Conservation (phyloP, 495 filamentous ascomycete species). For the Tuber melanosporum region DNA sequence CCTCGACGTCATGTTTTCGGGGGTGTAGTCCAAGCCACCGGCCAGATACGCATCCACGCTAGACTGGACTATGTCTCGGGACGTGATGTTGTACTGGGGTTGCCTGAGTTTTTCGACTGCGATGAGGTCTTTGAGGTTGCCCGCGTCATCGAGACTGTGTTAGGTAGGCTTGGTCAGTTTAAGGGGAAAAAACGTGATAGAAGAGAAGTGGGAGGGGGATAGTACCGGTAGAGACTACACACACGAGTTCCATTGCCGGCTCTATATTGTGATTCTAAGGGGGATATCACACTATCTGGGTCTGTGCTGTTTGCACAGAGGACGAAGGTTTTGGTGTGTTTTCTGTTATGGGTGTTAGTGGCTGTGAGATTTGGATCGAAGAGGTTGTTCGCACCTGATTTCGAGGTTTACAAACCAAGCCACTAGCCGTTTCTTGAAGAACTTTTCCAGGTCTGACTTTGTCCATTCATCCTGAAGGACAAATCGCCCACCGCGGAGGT, state of each 20-base stretch:
- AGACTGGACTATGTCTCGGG: background rate
- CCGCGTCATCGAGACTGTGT: background rate
- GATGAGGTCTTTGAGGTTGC: background rate
- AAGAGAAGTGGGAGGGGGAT: background rate
- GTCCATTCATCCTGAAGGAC: background rate
- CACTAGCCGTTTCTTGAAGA: background rate
- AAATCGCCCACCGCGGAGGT: background rate
- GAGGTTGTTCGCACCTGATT: background rate
- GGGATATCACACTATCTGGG: background rate
- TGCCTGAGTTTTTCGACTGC: background rate
- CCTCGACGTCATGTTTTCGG: background rate
- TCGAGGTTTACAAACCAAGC: background rate
- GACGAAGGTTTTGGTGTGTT: background rate
- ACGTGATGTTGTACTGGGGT: background rate
- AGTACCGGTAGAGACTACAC: constrained; percentile 1
- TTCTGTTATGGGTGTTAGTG: background rate
- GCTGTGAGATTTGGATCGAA: background rate
- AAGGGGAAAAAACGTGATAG: background rate
- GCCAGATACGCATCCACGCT: background rate
- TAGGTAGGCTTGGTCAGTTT: background rate
- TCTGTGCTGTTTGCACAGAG: background rate
- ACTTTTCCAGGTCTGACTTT: background rate
- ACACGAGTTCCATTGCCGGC: background rate
- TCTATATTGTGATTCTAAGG: background rate
- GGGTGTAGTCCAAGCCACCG: background rate